Percentiles rank a stretch among this genome's conserved stretches.
These are phyloP conservation scores for Alternaria gaisen DNA, from an alignment of 2,329 filamentous ascomycete genomes.

Conservation along the genomic window DNA sequence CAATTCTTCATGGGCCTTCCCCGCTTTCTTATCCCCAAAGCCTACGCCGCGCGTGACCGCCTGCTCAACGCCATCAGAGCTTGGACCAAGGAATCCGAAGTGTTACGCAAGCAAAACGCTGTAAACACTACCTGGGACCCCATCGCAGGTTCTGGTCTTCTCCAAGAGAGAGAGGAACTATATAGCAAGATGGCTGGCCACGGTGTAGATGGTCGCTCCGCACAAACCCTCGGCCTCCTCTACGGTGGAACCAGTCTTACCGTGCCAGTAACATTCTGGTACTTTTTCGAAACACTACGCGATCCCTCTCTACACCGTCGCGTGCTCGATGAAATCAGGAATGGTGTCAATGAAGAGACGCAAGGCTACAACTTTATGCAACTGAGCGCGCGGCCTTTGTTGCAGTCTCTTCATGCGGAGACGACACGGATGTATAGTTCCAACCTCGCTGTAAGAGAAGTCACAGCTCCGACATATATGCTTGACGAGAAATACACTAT, in stretches of 20 bases:
- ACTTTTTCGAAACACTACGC: constrained; percentile 23
- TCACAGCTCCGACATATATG: constrained; percentile 8
- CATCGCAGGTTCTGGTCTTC: constrained; percentile 17
- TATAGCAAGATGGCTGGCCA: constrained; percentile 24
- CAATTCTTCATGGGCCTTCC: constrained; percentile 25
- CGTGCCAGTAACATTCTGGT: constrained; percentile 28
- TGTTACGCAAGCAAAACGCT: not conserved
- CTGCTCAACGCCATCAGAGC: constrained; percentile 18
- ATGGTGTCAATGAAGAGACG: not conserved
- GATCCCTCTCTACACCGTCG: not conserved
- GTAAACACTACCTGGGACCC: constrained; percentile 20
- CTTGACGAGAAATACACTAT: constrained; percentile 26
- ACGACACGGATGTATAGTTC: constrained; percentile 19
- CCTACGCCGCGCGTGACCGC: constrained; percentile 24
- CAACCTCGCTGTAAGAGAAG: constrained; percentile 17
- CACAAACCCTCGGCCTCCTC: constrained; percentile 26
- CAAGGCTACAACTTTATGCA: constrained; percentile 18
- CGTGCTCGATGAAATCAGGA: constrained; percentile 3
- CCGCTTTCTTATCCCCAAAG: constrained; percentile 14
- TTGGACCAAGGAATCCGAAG: constrained; percentile 15
- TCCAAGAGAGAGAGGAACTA: constrained; percentile 28
- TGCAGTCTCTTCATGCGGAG: constrained; percentile 29
- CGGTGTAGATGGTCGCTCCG: constrained; percentile 16
- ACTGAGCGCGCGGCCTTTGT: constrained; percentile 19
- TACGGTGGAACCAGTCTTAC: constrained; percentile 26